Base-by-base conservation (phyloP, 2,329 filamentous ascomycete genomes). In the Fusarium lyarnte region DNA sequence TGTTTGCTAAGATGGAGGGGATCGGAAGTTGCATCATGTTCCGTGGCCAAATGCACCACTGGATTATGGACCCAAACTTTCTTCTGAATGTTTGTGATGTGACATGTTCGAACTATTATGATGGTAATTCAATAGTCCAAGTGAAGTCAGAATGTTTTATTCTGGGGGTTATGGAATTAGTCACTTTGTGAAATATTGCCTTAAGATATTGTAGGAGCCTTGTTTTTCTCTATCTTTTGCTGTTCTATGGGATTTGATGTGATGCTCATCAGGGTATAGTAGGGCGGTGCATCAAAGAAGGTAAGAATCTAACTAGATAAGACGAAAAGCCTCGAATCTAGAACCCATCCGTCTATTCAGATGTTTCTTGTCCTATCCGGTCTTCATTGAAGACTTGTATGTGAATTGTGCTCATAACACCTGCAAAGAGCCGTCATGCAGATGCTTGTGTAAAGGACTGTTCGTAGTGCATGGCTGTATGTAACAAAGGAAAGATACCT, bases 241-340 rank as follows among this genome's bases (percentile, higher is more conserved):
- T 68, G 42, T 70, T 66, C 63, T 69, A 70, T 58, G 38, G 46
- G 36, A 19, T 59, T 53, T 76, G 77, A 78, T 78, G 75, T 74
- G 75, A 78, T 78, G 74, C 73, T 73, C 78, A 78, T 77, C 76
- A 72, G 72, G 77, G 78, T 79, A 79, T 79, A 79, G 66, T 70
- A 71, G 38, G 71, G 55, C 46, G 52, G 23, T 68, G 72, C 77
- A 78, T 76, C 76, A 74, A 54, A 31, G 43, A 53, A 55, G 38
- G 49, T 43, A 51, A 54, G 58, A 69, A 71, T 45, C 53, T 63
- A 67, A 60, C 65, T 59, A 64, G 51, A 69, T 38, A 72, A 66
- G 63, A 66, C 42, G 41, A 58, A 73, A 66, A 61, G 54, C 63
- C 60, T 64, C 41, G 21, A 58, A 57, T 63, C 58, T 35, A 63